Conservation (phyloP, 106 monocot genomes). For the Allium fistulosum region DNA sequence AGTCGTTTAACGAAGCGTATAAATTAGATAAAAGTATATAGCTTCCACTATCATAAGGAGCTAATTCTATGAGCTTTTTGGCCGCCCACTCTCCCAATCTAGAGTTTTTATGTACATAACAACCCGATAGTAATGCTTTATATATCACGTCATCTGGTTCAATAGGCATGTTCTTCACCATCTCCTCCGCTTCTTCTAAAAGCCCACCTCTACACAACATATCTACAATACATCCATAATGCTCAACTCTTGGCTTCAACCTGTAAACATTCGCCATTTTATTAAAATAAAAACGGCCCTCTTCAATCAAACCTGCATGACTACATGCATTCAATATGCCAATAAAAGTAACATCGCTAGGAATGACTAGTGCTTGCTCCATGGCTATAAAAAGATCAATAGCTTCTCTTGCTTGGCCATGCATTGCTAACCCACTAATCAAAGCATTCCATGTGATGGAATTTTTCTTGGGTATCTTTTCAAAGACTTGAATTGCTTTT, state of each 20-base stretch:
- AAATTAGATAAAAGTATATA: constrained; percentile 32
- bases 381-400: constrained; percentile 32
- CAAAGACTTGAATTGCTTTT: constrained; percentile 39
- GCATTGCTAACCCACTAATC: constrained; percentile 47
- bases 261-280: constrained; percentile 10
- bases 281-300: constrained; percentile 19
- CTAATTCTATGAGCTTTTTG: constrained; percentile 13
- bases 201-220: constrained; percentile 25
- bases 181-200: constrained; percentile 16
- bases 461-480: constrained; percentile 30
- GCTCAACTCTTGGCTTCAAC: constrained; percentile 24
- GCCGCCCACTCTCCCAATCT: constrained; percentile 10
- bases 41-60: constrained; percentile 13
- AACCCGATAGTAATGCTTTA: constrained; percentile 25
- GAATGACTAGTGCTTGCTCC: constrained; percentile 23
- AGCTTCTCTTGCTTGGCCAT: constrained; percentile 48
- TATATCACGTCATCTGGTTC: constrained; percentile 30
- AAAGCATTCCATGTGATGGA: constrained; percentile 48
- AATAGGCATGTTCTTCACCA: constrained; percentile 24
- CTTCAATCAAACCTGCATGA: constrained; percentile 28
- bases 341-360: constrained; percentile 37
- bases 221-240: constrained; percentile 31
- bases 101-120: constrained; percentile 13
- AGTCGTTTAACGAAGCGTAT: constrained; percentile 21
- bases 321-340: constrained; percentile 29